Conservation (phyloP, 2,329 filamentous ascomycete species). For the Penicillium decumbens region DNA sequence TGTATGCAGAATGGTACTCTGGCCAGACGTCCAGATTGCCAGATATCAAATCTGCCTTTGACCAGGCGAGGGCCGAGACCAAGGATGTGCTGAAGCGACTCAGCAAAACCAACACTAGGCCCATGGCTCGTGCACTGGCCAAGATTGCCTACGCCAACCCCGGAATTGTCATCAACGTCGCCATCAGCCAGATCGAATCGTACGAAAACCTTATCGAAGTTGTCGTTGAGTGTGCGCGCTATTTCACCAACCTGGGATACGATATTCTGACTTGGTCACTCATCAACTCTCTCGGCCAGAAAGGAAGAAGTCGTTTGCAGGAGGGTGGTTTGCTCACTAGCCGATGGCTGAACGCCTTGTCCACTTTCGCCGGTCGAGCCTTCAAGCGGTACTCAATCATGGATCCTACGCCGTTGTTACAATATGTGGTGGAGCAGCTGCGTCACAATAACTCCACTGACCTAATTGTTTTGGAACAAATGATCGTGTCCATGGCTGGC, state of each 20-base stretch:
- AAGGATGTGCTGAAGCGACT: slow-evolving; percentile 83
- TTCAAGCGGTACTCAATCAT: slow-evolving; percentile 82
- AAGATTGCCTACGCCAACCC: slow-evolving; percentile 91
- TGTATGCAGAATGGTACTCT: slow-evolving; percentile 91
- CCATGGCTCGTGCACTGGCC: slow-evolving; percentile 81
- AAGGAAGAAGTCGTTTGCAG: slow-evolving; percentile 56
- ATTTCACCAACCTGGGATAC: slow-evolving; percentile 88
- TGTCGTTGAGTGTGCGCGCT: slow-evolving; percentile 88
- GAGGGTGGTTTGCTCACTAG: slow-evolving; percentile 72
- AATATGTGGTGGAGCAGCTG: slow-evolving; percentile 84
- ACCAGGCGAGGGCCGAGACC: slow-evolving; percentile 71
- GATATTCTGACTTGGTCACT: slow-evolving; percentile 92
- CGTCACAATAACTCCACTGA: slow-evolving; percentile 79
- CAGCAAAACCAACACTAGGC: slow-evolving; percentile 76
- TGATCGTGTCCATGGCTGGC: slow-evolving; percentile 89
- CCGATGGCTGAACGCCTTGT: slow-evolving; percentile 84
- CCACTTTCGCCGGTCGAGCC: slow-evolving; percentile 84
- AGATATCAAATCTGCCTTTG: slow-evolving; percentile 73
- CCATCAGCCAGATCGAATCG: slow-evolving; percentile 83
- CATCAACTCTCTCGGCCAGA: slow-evolving; percentile 63
- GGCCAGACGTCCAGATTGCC: slow-evolving; percentile 71
- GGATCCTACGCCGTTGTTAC: slow-evolving; percentile 76
- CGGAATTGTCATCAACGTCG: slow-evolving; percentile 83
- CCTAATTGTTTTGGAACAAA: slow-evolving; percentile 82
- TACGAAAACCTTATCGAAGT: slow-evolving; percentile 94